Percentiles rank a stretch among this genome's conserved stretches.
Conservation (phyloP, 2,329 filamentous ascomycete genomes). For the Fusarium palustre region DNA sequence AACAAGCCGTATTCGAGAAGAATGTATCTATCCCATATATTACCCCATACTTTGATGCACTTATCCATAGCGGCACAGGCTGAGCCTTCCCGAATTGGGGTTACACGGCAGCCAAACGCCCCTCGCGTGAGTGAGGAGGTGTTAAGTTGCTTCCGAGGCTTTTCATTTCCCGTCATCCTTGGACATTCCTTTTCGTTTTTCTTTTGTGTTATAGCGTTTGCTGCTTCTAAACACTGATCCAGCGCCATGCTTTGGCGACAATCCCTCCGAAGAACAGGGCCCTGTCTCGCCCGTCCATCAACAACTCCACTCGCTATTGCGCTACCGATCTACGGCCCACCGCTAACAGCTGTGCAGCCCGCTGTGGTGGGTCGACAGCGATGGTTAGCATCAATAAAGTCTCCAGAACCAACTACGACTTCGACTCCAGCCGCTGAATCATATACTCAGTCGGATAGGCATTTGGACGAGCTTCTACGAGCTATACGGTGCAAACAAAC, state of each 20-base stretch:
- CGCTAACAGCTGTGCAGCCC: constrained; percentile 37
- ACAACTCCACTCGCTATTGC: constrained; percentile 37
- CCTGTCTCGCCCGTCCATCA: constrained; percentile 40
- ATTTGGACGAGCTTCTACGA: constrained; percentile 46
- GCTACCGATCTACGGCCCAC: constrained; percentile 44
- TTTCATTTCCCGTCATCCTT: constrained; percentile 16
- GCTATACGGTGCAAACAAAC: constrained; percentile 50
- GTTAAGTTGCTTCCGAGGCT: constrained; percentile 23
- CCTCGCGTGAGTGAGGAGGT: constrained; percentile 36
- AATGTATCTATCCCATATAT: constrained; percentile 19
- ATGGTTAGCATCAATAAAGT: constrained; percentile 43
- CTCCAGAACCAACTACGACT: constrained; percentile 16
- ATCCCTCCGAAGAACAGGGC: constrained; percentile 40
- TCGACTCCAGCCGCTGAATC: neutral
- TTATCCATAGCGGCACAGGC: constrained; percentile 23
- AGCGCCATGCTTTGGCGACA: constrained; percentile 50
- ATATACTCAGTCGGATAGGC: neutral
- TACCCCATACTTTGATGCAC: constrained; percentile 36
- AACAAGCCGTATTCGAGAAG: neutral
- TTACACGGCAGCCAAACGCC: constrained; percentile 42
- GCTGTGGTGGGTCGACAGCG: constrained; percentile 43
- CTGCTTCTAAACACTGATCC: constrained; percentile 12
- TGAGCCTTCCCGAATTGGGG: constrained; percentile 35
- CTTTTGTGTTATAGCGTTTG: neutral
- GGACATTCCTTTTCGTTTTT: constrained; percentile 3